phyloP scores from a whole-genome alignment of 257 asterid genomes.

The Knoxia roxburghii region DNA sequence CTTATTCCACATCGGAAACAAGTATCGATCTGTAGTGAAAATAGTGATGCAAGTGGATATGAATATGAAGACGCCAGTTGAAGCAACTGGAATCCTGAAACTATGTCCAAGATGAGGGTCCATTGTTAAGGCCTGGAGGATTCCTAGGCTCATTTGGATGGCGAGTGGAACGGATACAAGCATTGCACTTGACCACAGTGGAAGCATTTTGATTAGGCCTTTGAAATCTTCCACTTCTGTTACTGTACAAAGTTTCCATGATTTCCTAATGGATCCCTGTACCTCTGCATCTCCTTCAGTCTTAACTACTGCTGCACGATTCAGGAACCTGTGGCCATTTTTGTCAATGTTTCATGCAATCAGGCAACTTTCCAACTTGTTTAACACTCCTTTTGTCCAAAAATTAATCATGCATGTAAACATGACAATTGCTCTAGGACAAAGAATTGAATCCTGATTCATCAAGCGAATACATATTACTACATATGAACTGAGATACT shows the following conservation, averaged over 20 bases:
- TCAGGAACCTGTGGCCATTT: constrained; percentile 50
- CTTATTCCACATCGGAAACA: constrained; percentile 44
- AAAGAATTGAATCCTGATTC: too few species aligned
- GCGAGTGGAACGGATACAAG: constrained; percentile 53
- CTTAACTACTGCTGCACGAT: constrained; percentile 52
- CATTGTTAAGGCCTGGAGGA: constrained; percentile 64
- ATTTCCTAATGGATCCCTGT: constrained; percentile 19
- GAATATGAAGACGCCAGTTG: constrained; percentile 46
- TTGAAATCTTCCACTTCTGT: constrained; percentile 60
- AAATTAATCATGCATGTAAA: too few species aligned
- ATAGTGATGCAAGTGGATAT: constrained; percentile 42
- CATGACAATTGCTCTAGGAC: too few species aligned
- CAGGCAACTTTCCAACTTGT: too few species aligned
- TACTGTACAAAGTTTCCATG: constrained; percentile 43
- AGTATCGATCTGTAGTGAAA: constrained; percentile 33
- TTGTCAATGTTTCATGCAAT: too few species aligned
- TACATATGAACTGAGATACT: too few species aligned
- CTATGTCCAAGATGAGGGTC: constrained; percentile 42
- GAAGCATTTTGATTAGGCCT: constrained; percentile 47
- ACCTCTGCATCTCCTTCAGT: constrained; percentile 23
- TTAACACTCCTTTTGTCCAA: too few species aligned
- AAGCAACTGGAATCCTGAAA: constrained; percentile 54
- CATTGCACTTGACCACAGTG: constrained; percentile 59
- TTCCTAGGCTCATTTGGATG: constrained; percentile 46
- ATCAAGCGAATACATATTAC: too few species aligned